Evolutionary conservation across 495 filamentous ascomycete species (phyloP).

Genomic region (Trichoderma asperelloides): DNA sequence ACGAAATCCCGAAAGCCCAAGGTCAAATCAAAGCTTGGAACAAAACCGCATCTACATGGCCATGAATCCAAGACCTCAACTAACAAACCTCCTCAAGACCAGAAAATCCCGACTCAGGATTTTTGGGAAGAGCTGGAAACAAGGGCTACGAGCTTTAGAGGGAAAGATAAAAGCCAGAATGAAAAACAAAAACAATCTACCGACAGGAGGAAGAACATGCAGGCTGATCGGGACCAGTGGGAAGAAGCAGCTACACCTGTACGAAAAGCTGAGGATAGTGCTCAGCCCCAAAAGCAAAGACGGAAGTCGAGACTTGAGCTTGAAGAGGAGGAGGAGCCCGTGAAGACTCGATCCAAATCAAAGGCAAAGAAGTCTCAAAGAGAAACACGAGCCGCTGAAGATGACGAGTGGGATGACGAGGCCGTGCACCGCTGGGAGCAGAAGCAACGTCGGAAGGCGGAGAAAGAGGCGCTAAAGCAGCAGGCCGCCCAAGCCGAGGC

Average conservation of each 20-base stretch:
- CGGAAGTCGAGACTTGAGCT: neutral
- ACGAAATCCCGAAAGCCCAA: neutral
- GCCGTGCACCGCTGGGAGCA: slow-evolving; percentile 23
- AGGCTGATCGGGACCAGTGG: neutral
- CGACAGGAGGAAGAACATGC: neutral
- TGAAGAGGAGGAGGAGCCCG: neutral
- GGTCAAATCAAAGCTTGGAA: neutral
- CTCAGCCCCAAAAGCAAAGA: neutral
- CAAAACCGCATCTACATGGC: neutral
- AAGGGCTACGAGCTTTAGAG: neutral
- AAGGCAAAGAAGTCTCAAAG: slow-evolving; percentile 8
- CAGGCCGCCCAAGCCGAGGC: slow-evolving; percentile 18
- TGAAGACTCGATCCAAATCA: neutral
- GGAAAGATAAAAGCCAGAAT: slow-evolving; percentile 5
- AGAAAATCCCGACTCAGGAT: neutral
- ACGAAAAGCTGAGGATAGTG: neutral
- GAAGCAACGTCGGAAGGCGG: slow-evolving; percentile 25
- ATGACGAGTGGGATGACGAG: slow-evolving; percentile 22
- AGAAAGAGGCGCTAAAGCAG: slow-evolving; percentile 19
- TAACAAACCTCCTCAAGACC: neutral
- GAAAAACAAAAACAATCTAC: slow-evolving; percentile 13
- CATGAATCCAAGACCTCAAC: neutral
- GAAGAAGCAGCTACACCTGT: neutral
- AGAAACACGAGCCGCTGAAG: neutral
- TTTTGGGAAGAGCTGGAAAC: slow-evolving; percentile 9